Conservation (phyloP, 352 stramenopile genomes). For the Ophiocytium majus region DNA sequence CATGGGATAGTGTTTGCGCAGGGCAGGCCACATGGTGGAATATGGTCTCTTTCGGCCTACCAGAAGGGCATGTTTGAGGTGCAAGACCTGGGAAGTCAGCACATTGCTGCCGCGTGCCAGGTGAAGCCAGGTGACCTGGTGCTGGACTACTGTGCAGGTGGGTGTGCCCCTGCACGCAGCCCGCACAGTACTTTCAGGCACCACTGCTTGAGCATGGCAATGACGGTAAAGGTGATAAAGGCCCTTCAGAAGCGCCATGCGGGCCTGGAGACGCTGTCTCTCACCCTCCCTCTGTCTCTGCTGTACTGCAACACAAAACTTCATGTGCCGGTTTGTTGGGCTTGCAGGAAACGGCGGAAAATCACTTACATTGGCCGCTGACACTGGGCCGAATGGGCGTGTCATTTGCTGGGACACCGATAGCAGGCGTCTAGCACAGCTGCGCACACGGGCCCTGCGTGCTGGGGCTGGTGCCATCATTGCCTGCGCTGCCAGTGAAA, state of each 20-base stretch:
- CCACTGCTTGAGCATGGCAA: not conserved
- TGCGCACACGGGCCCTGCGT: not conserved
- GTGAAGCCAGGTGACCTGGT: not conserved
- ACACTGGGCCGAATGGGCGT: not conserved
- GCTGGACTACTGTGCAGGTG: slow-evolving; percentile 17
- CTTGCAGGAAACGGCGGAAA: slow-evolving; percentile 16
- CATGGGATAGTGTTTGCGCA: not conserved
- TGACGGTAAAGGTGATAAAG: too few species aligned
- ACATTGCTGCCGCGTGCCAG: not conserved
- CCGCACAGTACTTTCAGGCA: not conserved
- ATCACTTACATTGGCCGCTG: not conserved
- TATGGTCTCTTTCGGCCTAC: not conserved
- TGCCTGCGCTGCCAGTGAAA: not conserved
- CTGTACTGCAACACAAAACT: too few species aligned
- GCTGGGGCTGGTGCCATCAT: not conserved
- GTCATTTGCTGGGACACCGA: not conserved
- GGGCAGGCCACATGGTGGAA: not conserved
- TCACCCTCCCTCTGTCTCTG: too few species aligned
- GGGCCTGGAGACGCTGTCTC: too few species aligned
- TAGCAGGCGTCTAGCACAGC: not conserved
- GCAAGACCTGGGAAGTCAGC: slow-evolving; percentile 4
- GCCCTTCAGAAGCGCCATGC: too few species aligned
- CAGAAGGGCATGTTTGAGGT: not conserved
- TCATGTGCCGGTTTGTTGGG: too few species aligned
- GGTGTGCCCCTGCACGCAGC: not conserved